Conservation (phyloP, 2,329 filamentous ascomycete genomes). For the Alternaria novae-zelandiae region DNA sequence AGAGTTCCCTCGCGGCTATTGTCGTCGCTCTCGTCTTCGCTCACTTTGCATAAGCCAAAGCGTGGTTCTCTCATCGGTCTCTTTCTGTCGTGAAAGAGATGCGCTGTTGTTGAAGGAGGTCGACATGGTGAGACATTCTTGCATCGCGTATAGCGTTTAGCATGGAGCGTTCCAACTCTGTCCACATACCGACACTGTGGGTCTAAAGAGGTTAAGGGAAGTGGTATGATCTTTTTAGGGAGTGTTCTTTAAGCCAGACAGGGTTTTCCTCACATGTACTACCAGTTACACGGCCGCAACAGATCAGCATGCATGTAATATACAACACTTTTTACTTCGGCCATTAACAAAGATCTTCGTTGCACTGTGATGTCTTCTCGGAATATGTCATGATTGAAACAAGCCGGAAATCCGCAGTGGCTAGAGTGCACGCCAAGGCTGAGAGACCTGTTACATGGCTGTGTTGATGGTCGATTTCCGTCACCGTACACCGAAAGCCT, state of each 20-base stretch:
- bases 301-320: slow-evolving; percentile 37
- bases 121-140: slow-evolving; percentile 22
- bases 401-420: neutral
- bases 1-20: slow-evolving; percentile 35
- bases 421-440: neutral
- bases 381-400: neutral
- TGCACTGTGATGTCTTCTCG: neutral
- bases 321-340: slow-evolving; percentile 27
- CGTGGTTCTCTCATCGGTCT: slow-evolving; percentile 4
- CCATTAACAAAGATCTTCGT: slow-evolving; percentile 9
- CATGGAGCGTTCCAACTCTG: slow-evolving; percentile 20
- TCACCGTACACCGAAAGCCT: slow-evolving; percentile 7
- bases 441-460: neutral
- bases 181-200: slow-evolving; percentile 26
- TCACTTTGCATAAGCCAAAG: slow-evolving; percentile 29
- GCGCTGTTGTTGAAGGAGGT: slow-evolving; percentile 20
- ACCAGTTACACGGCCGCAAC: slow-evolving; percentile 34
- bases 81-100: slow-evolving; percentile 7
- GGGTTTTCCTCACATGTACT: slow-evolving; percentile 37
- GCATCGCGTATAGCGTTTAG: slow-evolving; percentile 24
- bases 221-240: slow-evolving; percentile 26
- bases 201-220: slow-evolving; percentile 15
- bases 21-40: slow-evolving; percentile 35
- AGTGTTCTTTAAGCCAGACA: slow-evolving; percentile 32
- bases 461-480: neutral